Percentiles rank a stretch among this genome's conserved stretches.
Conservation (phyloP, 495 filamentous ascomycete genomes). For the Talaromyces trachyspermus region DNA sequence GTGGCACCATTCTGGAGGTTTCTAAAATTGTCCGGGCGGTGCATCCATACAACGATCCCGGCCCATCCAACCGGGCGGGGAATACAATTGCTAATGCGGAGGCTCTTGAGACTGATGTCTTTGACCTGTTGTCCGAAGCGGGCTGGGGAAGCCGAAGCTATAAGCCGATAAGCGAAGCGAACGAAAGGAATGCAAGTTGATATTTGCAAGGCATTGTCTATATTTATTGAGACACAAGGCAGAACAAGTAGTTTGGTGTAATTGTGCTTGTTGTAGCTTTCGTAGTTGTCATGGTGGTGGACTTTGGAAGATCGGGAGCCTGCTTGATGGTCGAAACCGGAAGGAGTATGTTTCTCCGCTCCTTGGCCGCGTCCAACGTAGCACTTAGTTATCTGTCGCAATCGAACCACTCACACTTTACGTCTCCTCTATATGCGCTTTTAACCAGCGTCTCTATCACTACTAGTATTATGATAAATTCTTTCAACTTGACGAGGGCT, state of each 20-base stretch:
- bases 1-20: slow-evolving; percentile 54
- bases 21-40: slow-evolving; percentile 49
- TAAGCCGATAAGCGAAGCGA: no score
- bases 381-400: slow-evolving; percentile 8
- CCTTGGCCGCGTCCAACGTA: no score
- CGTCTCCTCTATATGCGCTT: background rate
- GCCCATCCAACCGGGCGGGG: slow-evolving; percentile 40
- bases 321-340: no score
- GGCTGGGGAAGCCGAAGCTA: slow-evolving; percentile 29
- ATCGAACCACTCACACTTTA: background rate
- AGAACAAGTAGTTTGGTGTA: no score
- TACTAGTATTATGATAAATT: no score
- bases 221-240: no score
- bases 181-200: no score
- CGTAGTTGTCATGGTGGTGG: no score
- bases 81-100: slow-evolving; percentile 38
- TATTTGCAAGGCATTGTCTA: no score
- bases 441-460: no score
- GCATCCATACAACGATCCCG: slow-evolving; percentile 48
- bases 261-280: no score
- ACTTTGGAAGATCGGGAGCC: no score
- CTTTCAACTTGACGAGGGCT: background rate
- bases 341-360: background rate
- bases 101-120: slow-evolving; percentile 37
- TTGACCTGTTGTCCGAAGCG: slow-evolving; percentile 31